Base-by-base conservation (phyloP, 345 rosid genomes). In the Populus pruinosa region DNA sequence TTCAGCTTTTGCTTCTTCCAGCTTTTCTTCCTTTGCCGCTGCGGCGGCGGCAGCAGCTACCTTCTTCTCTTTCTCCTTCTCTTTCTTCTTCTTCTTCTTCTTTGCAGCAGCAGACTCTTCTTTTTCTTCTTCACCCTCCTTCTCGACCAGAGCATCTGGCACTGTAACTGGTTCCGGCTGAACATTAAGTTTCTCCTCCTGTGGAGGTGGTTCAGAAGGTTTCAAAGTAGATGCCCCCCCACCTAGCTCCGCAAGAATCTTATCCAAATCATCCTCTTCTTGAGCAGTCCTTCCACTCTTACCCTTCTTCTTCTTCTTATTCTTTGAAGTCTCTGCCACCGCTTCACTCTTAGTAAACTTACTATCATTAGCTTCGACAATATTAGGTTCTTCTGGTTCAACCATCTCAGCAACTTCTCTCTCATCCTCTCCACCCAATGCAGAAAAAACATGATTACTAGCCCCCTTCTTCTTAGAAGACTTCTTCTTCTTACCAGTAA, bases 251-350 rank as follows among this genome's bases (percentile, higher is more conserved):
- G 98, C 94, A 67, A 96, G 97, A 83, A 96, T 82, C 86, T 90
- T 92, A 82, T 93, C 99, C 89, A 96, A 87, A 79, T 96, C 99
- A 16, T 91, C 96, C 86, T 96, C 98, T 84, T 96, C 98, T 70
- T 96, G 91, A 62, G 87, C 96, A 73, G 98, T 91, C 79, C 97
- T 93, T 67, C 90, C 97, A 83, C 90, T 88, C 86, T 92, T 93
- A 66, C 82, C 86, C 70, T 88, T 91, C 88, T 95, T 92, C 73
- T 90, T 91, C 86, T 92, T 93, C 89, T 95, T 95, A 65, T 82
- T 87, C 89, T 93, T 96, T 7, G 89, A 85, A 72, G 90, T 80
- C 69, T 93, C 96, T 62, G 75, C 86, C n/a, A 70, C 87, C 74
- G 85, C 94, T 70, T 77, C 93, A 41, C 41, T 82, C 84, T 81